A percentile compares a stretch with the other conserved stretches of the same genome.
Conservation (phyloP, 805 yeast genomes). For the Candida nanaspora region DNA sequence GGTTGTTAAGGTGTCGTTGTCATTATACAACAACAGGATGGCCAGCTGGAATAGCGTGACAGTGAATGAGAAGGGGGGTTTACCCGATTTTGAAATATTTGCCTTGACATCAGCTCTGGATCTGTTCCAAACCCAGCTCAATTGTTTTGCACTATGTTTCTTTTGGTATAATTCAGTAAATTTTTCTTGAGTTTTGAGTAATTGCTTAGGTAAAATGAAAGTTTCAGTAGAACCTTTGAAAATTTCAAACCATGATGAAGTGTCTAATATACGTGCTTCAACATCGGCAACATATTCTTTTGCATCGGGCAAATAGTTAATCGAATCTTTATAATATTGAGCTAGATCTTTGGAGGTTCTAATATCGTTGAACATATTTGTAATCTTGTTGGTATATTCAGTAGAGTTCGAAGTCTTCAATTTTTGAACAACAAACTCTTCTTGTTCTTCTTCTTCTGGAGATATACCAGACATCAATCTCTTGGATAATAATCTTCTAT, state of each 20-base stretch:
- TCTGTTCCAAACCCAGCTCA: conserved; percentile 94
- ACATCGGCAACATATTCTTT: conserved; percentile 19
- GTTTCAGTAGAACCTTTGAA: conserved; percentile 28
- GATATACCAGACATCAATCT: conserved; percentile 79
- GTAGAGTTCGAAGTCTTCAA: conserved; percentile 84
- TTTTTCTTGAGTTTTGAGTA: conserved; percentile 55
- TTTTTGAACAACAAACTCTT: conserved; percentile 76
- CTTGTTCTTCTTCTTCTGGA: conserved; percentile 78
- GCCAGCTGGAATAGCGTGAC: conserved; percentile 85
- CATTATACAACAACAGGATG: conserved; percentile 78
- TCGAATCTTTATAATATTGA: conserved; percentile 20
- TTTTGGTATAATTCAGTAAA: conserved; percentile 62
- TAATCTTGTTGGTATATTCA: conserved; percentile 89
- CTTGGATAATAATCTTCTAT: conserved; percentile 82
- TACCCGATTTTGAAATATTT: conserved; percentile 71
- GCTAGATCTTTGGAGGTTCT: conserved; percentile 75
- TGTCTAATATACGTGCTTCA: conserved; percentile 26
- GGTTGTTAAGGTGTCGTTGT: conserved; percentile 50
- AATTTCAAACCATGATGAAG: conserved; percentile 24
- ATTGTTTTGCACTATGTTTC: conserved; percentile 79
- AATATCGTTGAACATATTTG: conserved; percentile 95
- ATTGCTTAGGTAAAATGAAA: conserved; percentile 60
- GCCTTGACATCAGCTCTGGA: conserved; percentile 90
- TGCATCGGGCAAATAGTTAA: conserved; percentile 9
- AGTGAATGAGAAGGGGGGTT: conserved; percentile 72